These are phyloP conservation scores for Scytalidium sp. DNA, from an alignment of 2,329 filamentous ascomycete species.

Conservation along the genomic window DNA sequence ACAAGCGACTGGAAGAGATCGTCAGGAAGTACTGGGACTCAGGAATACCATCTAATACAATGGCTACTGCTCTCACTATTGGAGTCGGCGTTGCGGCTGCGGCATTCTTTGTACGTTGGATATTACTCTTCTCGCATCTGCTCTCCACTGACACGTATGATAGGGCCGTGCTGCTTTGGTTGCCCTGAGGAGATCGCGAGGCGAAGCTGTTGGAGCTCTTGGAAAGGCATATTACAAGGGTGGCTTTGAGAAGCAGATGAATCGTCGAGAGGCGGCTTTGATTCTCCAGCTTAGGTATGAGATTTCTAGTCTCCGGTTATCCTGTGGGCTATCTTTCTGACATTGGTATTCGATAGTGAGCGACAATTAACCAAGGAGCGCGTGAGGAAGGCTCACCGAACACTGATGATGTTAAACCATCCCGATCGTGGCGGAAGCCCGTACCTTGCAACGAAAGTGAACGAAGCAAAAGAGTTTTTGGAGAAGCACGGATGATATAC, in stretches of 20 bases:
- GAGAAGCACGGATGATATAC: slow-evolving; percentile 60
- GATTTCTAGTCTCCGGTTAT: neutral
- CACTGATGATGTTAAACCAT: slow-evolving; percentile 96
- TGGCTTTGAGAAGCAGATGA: slow-evolving; percentile 97
- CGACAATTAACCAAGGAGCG: slow-evolving; percentile 86
- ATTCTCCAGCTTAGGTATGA: slow-evolving; percentile 88
- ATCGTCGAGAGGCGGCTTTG: slow-evolving; percentile 80
- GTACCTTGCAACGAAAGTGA: slow-evolving; percentile 95
- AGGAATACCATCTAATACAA: no score
- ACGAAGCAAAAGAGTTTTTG: slow-evolving; percentile 94
- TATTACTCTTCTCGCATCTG: slow-evolving; percentile 1
- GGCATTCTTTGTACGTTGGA: slow-evolving; percentile 57
- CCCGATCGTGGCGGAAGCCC: slow-evolving; percentile 96
- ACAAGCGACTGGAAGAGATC: no score
- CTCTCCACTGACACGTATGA: slow-evolving; percentile 11
- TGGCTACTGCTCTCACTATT: slow-evolving; percentile 58
- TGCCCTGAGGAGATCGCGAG: slow-evolving; percentile 78
- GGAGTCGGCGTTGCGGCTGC: slow-evolving; percentile 60
- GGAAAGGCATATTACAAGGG: slow-evolving; percentile 97
- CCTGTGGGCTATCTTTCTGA: neutral
- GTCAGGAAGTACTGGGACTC: no score
- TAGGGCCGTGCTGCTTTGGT: slow-evolving; percentile 91
- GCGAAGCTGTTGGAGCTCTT: slow-evolving; percentile 68
- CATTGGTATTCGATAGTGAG: slow-evolving; percentile 56
- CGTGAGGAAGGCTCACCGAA: slow-evolving; percentile 91